Evolutionary conservation across 768 basidiomycete genomes (phyloP), one percentile per base, ranked within the genome.

Genomic region (Albatrellus ellisii): DNA sequence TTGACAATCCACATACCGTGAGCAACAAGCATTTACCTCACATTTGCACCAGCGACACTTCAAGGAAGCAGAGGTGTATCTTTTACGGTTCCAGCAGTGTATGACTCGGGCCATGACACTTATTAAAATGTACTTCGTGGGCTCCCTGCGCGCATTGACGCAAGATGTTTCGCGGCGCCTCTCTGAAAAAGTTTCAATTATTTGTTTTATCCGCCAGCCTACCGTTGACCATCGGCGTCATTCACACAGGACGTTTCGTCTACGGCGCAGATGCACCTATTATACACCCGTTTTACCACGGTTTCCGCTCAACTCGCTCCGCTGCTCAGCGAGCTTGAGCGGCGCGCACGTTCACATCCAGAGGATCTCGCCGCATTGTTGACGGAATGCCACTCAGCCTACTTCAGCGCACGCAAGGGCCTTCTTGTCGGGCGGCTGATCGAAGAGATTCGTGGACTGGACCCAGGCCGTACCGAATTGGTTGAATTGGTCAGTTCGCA

Each of bases 91-190:
- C 61, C 94, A 95, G 54, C 95, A 99, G 60, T 99, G 95, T 58
- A 83, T 98, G 75, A 95, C 90, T 0, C 77, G 95, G 21, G 85
- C 89, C 8, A 97, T 98, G 94, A 98, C 92, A 0, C 71, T 99
- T 33, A 88, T 98, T 65, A 94, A 87, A 61, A 92, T 98, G 78
- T 91, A 84, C 62, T 97, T 95, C 54, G 79, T 94, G 5, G 82
- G 80, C 4, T 82, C 85, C 6, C 65, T 98, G 5, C 71, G 82
- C 29, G 77, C 82, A 0, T 68, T 95, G 9, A 76, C 83, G 1
- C 63, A 73, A 4, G 94, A 98, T 51, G 73, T n/a, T n/a, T n/a
- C n/a, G n/a, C n/a, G n/a, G n/a, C 17, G 21, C 14, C 29, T 14
- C 14, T 33, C 33, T 12, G 21, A 20, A 20, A 28, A 89, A 82